A percentile compares a stretch with the other conserved stretches of the same genome.
Evolutionary conservation across 371 early-diverging fungal genomes (phyloP).

Genomic region (Saksenaea oblongispora): DNA sequence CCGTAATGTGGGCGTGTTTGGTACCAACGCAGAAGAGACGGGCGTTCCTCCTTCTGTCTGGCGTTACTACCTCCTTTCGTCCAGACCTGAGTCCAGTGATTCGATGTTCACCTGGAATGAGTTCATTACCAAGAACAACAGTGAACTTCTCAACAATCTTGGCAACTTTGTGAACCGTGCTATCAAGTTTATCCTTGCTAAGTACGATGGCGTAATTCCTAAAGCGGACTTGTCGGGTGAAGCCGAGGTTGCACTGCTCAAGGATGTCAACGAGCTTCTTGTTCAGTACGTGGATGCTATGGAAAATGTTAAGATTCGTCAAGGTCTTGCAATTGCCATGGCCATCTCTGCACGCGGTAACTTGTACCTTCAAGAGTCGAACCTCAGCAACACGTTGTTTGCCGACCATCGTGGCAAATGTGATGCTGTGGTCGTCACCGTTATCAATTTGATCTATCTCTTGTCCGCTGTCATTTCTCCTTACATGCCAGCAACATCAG

Average conservation of each 20-base stretch:
- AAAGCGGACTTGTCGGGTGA: conserved; percentile 48
- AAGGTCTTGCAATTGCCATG: conserved; percentile 88
- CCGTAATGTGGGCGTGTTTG: conserved; percentile 98
- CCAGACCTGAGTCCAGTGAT: conserved; percentile 98
- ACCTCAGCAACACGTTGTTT: conserved; percentile 87
- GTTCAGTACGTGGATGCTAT: conserved; percentile 77
- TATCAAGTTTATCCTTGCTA: conserved; percentile 90
- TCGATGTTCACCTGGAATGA: conserved; percentile 96
- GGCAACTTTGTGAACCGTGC: conserved; percentile 99
- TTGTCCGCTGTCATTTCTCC: conserved; percentile 89
- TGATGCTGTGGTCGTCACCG: conserved; percentile 83
- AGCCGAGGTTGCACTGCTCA: conserved; percentile 65
- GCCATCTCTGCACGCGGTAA: conserved; percentile 96
- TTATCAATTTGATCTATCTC: conserved; percentile 88
- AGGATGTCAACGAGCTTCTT: conserved; percentile 83
- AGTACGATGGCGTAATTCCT: conserved; percentile 85
- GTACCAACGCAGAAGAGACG: conserved; percentile 93
- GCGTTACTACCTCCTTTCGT: conserved; percentile 98
- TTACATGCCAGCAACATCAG: conserved; percentile 91
- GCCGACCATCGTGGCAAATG: conserved; percentile 75
- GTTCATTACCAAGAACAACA: conserved; percentile 94
- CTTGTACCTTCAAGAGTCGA: conserved; percentile 92
- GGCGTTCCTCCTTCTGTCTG: conserved; percentile 94
- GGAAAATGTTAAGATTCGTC: conserved; percentile 86
- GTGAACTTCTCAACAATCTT: conserved; percentile 95